Evolutionary conservation across 805 yeast species (phyloP).

Genomic region (Lipomyces yamanashiensis): DNA sequence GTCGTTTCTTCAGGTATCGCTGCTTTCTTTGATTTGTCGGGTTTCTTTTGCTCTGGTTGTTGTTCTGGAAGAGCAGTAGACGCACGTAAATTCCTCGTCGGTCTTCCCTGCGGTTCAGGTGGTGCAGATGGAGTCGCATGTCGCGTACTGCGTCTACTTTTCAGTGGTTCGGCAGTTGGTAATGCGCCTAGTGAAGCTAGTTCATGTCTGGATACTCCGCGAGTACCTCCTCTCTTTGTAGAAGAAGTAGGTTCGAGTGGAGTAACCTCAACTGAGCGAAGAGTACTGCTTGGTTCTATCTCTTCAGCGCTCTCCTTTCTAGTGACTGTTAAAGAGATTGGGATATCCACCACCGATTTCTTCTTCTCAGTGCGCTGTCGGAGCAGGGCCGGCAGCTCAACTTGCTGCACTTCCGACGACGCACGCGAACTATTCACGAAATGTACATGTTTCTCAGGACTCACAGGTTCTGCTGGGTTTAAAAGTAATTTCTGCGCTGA

Average conservation of each 20-base stretch:
- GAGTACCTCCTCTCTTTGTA: not conserved
- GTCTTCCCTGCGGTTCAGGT: not conserved
- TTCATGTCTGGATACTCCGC: constrained; percentile 6
- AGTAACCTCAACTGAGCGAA: too few relatives aligned
- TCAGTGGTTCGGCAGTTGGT: not conserved
- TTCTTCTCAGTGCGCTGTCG: too few relatives aligned
- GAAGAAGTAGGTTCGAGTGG: not conserved
- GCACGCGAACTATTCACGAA: too few relatives aligned
- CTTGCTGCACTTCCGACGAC: too few relatives aligned
- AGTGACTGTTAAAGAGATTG: too few relatives aligned
- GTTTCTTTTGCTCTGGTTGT: not conserved
- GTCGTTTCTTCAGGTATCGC: too few relatives aligned
- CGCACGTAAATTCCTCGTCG: too few relatives aligned
- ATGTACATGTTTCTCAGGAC: too few relatives aligned
- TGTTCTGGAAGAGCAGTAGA: not conserved
- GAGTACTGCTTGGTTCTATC: too few relatives aligned
- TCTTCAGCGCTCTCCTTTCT: too few relatives aligned
- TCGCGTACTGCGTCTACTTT: not conserved
- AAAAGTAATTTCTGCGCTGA: not conserved
- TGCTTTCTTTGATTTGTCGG: not conserved
- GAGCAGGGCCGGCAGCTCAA: too few relatives aligned
- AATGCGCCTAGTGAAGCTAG: not conserved
- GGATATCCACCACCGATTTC: too few relatives aligned
- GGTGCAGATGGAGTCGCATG: not conserved
- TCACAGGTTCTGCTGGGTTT: not conserved